Percentiles rank a stretch among this genome's conserved stretches.
Evolutionary conservation across 306 rosid species (phyloP).

Genomic region (Phaseolus lunatus): DNA sequence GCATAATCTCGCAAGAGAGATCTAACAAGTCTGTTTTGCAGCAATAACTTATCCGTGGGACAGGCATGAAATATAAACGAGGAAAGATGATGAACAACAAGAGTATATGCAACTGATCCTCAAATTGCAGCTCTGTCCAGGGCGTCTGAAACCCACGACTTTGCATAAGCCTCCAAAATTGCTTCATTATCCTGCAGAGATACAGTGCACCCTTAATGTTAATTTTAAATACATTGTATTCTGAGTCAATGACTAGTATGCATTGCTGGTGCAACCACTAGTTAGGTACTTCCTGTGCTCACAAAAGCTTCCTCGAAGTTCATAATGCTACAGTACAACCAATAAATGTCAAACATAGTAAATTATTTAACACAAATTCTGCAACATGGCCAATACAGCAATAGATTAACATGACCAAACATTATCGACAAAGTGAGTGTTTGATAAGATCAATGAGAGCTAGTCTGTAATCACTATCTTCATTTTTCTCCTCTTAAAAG

Average conservation of each 20-base stretch:
- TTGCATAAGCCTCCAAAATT: slow-evolving; percentile 79
- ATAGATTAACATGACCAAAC: slow-evolving; percentile 5
- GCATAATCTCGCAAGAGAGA: slow-evolving; percentile 79
- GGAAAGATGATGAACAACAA: slow-evolving; percentile 85
- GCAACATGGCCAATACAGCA: background rate
- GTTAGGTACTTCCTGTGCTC: background rate
- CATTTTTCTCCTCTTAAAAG: background rate
- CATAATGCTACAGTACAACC: background rate
- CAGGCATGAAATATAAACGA: slow-evolving; percentile 63
- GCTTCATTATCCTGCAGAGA: slow-evolving; percentile 70
- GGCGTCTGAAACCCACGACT: slow-evolving; percentile 88
- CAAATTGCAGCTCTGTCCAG: slow-evolving; percentile 85
- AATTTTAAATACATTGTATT: background rate
- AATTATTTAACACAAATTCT: background rate
- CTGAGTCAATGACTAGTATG: slow-evolving; percentile 9
- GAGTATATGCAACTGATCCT: slow-evolving; percentile 67
- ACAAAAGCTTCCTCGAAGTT: slow-evolving; percentile 3
- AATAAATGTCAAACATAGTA: slow-evolving; percentile 7
- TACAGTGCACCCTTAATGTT: slow-evolving; percentile 33
- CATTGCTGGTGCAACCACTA: background rate
- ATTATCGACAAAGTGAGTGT: background rate
- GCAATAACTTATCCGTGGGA: slow-evolving; percentile 54
- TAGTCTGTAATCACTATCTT: background rate
- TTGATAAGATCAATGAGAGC: background rate
- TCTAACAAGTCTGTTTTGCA: slow-evolving; percentile 77